Base-by-base conservation (phyloP, 176 grass and related monocot genomes). In the Zizania latifolia region DNA sequence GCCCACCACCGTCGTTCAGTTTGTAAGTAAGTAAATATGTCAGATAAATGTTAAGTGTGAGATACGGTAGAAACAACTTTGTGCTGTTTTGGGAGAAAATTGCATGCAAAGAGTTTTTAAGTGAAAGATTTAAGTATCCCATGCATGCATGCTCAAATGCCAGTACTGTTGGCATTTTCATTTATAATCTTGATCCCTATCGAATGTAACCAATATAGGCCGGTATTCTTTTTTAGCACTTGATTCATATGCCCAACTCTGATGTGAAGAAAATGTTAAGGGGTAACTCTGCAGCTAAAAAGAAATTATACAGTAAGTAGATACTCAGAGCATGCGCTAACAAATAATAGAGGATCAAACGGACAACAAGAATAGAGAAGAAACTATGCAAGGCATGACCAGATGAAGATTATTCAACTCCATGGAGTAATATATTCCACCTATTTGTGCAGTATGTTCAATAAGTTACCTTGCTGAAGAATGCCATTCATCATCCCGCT, bases 381-480 rank as follows among this genome's bases (percentile, higher is more conserved):
- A 38, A 21, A n/a, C 1, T 19, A 54, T 62, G 26, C 38, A 68
- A 68, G 19, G 6, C 4, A 54, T 70, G 21, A 39, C n/a, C 10
- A 35, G 16, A 44, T 36, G 33, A 36, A 71, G 16, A 4, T 13
- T 56, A 72, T 55, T 53, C n/a, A 65, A 65, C 46, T 64, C 16
- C 73, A 78, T 72, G 15, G 29, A 72, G 62, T 39, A 72, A 8
- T 48, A 39, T 17, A 57, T 44, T 81, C 21, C 5, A 71, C 23
- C 21, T 71, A 17, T 70, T 37, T 44, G 63, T 65, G 44, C 22
- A 10, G 35, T 55, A 15, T 11, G 17, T 10, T 26, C 29, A 36
- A 56, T n/a, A n/a, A n/a, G n/a, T 54, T 94, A 99, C 95, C 95
- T 88, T 84, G 95, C 50, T 86, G 91, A 70, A 99, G 84, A 75